Evolutionary conservation across 108 stramenopile genomes (phyloP), one percentile per base, ranked within the genome.

Genomic region (Cyclotella cryptica): DNA sequence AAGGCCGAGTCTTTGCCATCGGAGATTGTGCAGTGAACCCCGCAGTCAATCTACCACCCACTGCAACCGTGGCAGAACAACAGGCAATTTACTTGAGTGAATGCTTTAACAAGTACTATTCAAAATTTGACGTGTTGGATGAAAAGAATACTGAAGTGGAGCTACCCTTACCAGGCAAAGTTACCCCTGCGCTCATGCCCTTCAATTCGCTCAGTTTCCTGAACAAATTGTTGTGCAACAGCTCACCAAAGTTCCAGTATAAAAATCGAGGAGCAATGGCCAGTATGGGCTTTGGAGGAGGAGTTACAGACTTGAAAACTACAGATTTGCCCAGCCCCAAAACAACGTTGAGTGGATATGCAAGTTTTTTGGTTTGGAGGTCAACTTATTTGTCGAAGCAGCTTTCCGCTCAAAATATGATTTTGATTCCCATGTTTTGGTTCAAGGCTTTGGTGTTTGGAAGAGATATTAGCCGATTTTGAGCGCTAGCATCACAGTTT

Each of bases 351-450:
- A 68, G 80, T 52, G 68, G 91, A 79, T n/a, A 84, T 79, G 80
- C 91, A 67, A 52, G 93, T 90, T 83, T 70, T 49, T 29, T 98
- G 83, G 74, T 87, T 73, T 52, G 93, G 90, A 78, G 81, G 87
- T 68, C 86, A 79, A 89, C 79, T 67, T 85, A 83, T 57, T 70
- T 82, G 77, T 69, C 77, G 17, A 92, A 92, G 66, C 93, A 88
- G 61, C 71, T 93, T 71, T 64, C 87, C 49, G 65, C 72, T 79
- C 61, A 94, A 91, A 89, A 94, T 69, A 77, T 66, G 77, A 79
- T 97, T 24, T 66, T 97, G 44, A 98, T 99, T 46, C 98, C 98
- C 0, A 96, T 98, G 95, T 91, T 97, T 83, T 99, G 99, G 99
- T 95, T 98, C 73, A 98, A 98, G 83, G 84, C 88, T 5, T 85